These are phyloP conservation scores for Salix arbutifolia DNA, from an alignment of 345 rosid genomes.

Conservation along the genomic window DNA sequence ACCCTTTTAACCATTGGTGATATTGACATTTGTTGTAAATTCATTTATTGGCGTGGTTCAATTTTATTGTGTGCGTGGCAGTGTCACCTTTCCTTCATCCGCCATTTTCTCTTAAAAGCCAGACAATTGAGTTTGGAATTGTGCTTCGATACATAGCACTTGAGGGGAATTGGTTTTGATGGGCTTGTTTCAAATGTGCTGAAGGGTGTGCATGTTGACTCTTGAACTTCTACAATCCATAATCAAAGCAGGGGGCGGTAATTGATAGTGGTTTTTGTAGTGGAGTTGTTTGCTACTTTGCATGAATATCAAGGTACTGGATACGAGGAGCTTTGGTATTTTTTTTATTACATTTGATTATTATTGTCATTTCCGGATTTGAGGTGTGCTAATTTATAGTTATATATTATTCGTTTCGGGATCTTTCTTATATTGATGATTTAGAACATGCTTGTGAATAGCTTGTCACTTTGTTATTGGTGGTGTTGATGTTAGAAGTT, in stretches of 20 bases:
- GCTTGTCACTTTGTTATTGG: slow-evolving; percentile 19
- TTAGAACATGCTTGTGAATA: slow-evolving; percentile 16
- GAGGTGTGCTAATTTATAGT: slow-evolving; percentile 17
- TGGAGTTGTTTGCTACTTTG: slow-evolving; percentile 37
- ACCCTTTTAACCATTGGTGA: slow-evolving; percentile 15
- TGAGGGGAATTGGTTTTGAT: slow-evolving; percentile 17
- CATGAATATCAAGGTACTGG: slow-evolving; percentile 53
- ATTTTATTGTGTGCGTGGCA: not conserved
- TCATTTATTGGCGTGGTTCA: slow-evolving; percentile 8
- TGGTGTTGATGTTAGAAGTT: slow-evolving; percentile 22
- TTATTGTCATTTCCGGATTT: slow-evolving; percentile 35
- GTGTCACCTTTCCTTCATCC: slow-evolving; percentile 43
- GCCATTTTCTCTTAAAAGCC: slow-evolving; percentile 35
- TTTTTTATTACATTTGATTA: slow-evolving; percentile 29
- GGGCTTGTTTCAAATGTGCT: slow-evolving; percentile 19
- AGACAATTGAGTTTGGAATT: slow-evolving; percentile 2
- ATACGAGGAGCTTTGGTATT: slow-evolving; percentile 19
- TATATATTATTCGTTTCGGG: slow-evolving; percentile 20
- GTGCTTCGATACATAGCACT: slow-evolving; percentile 33
- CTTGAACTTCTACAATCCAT: slow-evolving; percentile 22
- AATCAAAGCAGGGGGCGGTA: slow-evolving; percentile 56
- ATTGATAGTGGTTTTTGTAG: slow-evolving; percentile 16
- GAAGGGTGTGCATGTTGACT: slow-evolving; percentile 23
- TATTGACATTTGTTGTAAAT: slow-evolving; percentile 26
- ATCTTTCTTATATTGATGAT: slow-evolving; percentile 20